phyloP scores from a whole-genome alignment of 2,329 filamentous ascomycete species.

The Magnaporthales sp. region DNA sequence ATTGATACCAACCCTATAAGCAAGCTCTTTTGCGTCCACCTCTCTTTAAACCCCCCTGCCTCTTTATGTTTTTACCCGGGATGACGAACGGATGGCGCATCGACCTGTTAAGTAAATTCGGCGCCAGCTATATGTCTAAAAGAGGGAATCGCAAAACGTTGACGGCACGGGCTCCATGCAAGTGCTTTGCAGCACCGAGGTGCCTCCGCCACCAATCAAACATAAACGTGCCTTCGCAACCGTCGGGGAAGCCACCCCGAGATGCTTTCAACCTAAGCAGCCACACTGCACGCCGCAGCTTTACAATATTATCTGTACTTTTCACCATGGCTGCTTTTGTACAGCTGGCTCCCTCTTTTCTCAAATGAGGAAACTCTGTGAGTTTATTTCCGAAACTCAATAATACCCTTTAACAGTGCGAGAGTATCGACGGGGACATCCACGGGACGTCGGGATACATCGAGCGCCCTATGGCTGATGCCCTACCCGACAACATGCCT shows the following conservation, averaged over 20 bases:
- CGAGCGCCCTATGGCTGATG: not conserved
- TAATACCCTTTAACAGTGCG: not conserved
- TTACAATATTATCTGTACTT: not conserved
- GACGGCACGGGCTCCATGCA: not conserved
- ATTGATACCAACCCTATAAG: not conserved
- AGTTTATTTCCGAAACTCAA: not conserved
- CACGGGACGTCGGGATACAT: not conserved
- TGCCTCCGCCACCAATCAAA: not conserved
- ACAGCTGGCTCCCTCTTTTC: not conserved
- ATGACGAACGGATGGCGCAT: not conserved
- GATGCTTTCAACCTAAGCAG: not conserved
- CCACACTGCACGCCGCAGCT: not conserved
- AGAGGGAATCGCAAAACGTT: not conserved
- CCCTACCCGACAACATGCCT: not conserved
- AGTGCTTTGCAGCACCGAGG: not conserved
- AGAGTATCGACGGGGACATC: not conserved
- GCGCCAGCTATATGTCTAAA: not conserved
- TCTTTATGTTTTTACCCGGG: not conserved
- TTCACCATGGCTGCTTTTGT: not conserved
- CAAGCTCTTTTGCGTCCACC: not conserved
- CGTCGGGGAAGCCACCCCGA: not conserved
- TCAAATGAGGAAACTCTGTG: not conserved
- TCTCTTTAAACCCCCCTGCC: not conserved
- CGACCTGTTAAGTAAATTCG: not conserved
- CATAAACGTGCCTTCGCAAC: not conserved